Conservation (phyloP, 2,329 filamentous ascomycete species). For the Graphilbum fragrans region DNA sequence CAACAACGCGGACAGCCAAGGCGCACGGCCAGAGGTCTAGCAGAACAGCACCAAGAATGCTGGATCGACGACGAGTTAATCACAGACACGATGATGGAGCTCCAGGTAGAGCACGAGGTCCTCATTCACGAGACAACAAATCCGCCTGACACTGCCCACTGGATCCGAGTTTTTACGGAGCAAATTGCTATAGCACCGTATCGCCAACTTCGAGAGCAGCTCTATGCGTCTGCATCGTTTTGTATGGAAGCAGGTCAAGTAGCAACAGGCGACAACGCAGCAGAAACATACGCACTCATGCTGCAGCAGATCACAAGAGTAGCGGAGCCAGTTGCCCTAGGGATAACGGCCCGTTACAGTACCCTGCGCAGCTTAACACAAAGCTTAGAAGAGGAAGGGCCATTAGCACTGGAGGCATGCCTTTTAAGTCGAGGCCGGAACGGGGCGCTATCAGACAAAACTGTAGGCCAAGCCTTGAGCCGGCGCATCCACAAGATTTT, state of each 20-base stretch:
- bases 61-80: conserved; percentile 52
- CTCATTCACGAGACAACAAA: conserved; percentile 58
- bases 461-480: conserved; percentile 46
- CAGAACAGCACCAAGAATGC: conserved; percentile 32
- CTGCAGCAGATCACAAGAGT: conserved; percentile 62
- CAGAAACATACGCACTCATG: conserved; percentile 63
- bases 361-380: conserved; percentile 44
- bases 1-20: conserved; percentile 6
- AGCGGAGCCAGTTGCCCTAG: conserved; percentile 60
- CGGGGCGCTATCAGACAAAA: conserved; percentile 40
- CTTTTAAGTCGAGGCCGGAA: conserved; percentile 44
- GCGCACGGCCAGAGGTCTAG: conserved; percentile 18
- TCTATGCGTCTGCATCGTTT: conserved; percentile 46
- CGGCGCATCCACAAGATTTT: conserved; percentile 49
- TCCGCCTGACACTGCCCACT: conserved; percentile 54
- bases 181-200: conserved; percentile 70
- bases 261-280: conserved; percentile 49
- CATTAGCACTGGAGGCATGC: conserved; percentile 48
- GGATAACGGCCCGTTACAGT: conserved; percentile 49
- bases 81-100: conserved; percentile 56
- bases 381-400: conserved; percentile 47
- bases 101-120: conserved; percentile 54
- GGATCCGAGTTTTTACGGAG: conserved; percentile 64
- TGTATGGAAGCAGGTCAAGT: conserved; percentile 75
- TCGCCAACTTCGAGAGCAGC: conserved; percentile 38